Evolutionary conservation across 2,329 filamentous ascomycete species (phyloP).

Genomic region (Lachnellula cervina): DNA sequence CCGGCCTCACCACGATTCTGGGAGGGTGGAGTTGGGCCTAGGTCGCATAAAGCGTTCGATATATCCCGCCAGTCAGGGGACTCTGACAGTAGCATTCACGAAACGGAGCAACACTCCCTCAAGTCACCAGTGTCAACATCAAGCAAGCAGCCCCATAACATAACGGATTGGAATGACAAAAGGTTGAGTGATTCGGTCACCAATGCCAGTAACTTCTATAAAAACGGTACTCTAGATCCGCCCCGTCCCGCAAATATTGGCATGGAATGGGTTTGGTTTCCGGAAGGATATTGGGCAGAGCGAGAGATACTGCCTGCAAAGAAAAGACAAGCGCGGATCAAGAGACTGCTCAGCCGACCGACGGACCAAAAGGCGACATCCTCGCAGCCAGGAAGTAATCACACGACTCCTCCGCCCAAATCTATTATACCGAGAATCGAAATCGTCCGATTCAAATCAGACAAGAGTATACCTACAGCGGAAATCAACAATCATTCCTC

Average conservation of each 20-base stretch:
- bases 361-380: background rate
- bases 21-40: background rate
- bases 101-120: background rate
- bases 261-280: slow-evolving; percentile 60
- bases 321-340: slow-evolving; percentile 3
- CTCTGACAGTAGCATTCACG: slow-evolving; percentile 1
- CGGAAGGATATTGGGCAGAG: slow-evolving; percentile 59
- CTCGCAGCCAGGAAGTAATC: background rate
- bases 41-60: no score
- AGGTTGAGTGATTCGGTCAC: slow-evolving; percentile 1
- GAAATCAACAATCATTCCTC: background rate
- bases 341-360: slow-evolving; percentile 18
- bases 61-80: background rate
- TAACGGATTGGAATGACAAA: slow-evolving; percentile 19
- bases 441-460: background rate
- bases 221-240: slow-evolving; percentile 38
- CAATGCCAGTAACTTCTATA: background rate
- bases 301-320: slow-evolving; percentile 34
- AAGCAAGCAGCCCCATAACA: slow-evolving; percentile 2
- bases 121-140: background rate
- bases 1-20: background rate
- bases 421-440: slow-evolving; percentile 4
- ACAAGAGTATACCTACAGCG: background rate
- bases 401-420: background rate
- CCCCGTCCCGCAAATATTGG: slow-evolving; percentile 51